phyloP scores from a whole-genome alignment of 1,284 basidiomycete genomes.

The Bondarzewia mesenterica region DNA sequence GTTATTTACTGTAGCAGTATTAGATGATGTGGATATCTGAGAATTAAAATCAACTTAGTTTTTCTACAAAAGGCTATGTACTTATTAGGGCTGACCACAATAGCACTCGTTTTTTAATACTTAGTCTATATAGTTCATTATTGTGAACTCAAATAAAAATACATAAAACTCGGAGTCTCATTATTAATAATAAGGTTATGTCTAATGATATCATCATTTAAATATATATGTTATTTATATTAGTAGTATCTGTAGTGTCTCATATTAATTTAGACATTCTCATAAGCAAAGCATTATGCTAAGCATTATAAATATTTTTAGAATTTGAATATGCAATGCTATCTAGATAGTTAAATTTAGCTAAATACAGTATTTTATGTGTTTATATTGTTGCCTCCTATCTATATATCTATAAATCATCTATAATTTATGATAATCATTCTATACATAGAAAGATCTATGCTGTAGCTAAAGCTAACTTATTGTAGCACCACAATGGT shows the following conservation, averaged over 20 bases:
- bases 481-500: conserved; percentile 28
- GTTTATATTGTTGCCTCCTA: not conserved
- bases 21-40: not conserved
- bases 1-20: not conserved
- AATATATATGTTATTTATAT: not conserved
- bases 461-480: conserved; percentile 25
- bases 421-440: not conserved
- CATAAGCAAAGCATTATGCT: too few species aligned
- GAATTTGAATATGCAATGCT: not conserved
- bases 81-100: not conserved
- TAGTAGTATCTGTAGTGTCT: not conserved
- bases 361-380: not conserved
- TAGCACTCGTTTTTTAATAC: not conserved
- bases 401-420: not conserved
- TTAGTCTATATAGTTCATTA: not conserved
- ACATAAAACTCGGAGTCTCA: not conserved
- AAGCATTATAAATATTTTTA: not conserved
- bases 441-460: conserved; percentile 20
- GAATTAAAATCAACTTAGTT: not conserved
- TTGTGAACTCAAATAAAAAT: not conserved
- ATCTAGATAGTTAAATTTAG: not conserved
- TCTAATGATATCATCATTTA: not conserved
- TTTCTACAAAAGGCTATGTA: not conserved
- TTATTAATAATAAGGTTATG: not conserved
- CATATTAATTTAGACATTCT: not conserved